Conservation (phyloP, 768 basidiomycete genomes). For the Agaricus subrufescens region DNA sequence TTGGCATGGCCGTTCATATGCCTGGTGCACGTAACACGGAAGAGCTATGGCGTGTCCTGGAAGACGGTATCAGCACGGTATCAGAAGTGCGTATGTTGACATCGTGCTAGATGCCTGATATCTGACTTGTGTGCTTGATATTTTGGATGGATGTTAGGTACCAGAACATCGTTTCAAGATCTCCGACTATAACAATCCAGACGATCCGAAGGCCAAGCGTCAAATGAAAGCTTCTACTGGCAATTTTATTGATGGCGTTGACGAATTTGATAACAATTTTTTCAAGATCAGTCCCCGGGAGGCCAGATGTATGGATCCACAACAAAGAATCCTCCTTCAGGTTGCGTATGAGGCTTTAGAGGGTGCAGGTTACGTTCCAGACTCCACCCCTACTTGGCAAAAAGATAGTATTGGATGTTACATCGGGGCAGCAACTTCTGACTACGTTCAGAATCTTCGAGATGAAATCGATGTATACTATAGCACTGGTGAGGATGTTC, state of each 20-base stretch:
- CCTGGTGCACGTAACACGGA: constrained; percentile 45
- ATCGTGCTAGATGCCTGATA: neutral
- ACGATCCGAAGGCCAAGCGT: constrained; percentile 29
- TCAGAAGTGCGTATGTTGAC: constrained; percentile 36
- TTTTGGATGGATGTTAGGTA: constrained; percentile 36
- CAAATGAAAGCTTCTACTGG: constrained; percentile 48
- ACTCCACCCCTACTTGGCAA: constrained; percentile 45
- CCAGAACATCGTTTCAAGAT: constrained; percentile 55
- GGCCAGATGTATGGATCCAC: constrained; percentile 74
- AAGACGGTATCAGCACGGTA: constrained; percentile 52
- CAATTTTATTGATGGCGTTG: constrained; percentile 57
- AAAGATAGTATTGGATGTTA: constrained; percentile 60
- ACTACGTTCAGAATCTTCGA: constrained; percentile 63
- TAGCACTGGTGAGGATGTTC: constrained; percentile 45
- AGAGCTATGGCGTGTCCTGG: constrained; percentile 57
- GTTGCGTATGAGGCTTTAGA: constrained; percentile 68
- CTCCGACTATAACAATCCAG: constrained; percentile 32
- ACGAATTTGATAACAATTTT: constrained; percentile 63
- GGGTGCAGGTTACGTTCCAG: constrained; percentile 67
- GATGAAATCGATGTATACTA: constrained; percentile 68
- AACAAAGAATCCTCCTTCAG: constrained; percentile 66
- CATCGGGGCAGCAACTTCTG: constrained; percentile 67
- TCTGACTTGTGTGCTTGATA: neutral
- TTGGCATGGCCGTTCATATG: constrained; percentile 66
- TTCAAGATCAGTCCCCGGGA: constrained; percentile 75